These are phyloP conservation scores for Hordeum marinum DNA, from an alignment of 176 grass and related monocot genomes.

Conservation along the genomic window DNA sequence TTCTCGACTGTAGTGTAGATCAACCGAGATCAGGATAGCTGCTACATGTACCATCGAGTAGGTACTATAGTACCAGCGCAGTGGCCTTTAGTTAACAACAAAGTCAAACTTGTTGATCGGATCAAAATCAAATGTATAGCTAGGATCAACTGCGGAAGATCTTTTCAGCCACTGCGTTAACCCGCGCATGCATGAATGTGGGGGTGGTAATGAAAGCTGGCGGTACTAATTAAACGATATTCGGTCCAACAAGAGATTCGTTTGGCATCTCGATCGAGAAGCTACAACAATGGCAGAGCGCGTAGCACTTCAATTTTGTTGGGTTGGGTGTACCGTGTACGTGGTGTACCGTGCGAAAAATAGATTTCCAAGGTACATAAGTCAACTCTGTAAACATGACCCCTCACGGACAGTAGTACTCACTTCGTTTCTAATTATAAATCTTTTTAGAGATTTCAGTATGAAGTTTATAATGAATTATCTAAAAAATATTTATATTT, in stretches of 20 bases:
- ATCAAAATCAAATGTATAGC: background rate
- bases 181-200: background rate
- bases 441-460: no score
- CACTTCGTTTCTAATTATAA: no score
- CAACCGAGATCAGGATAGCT: background rate
- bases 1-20: background rate
- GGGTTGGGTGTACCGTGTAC: background rate
- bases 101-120: conserved; percentile 23
- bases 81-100: background rate
- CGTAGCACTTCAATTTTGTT: background rate
- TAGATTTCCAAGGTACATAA: background rate
- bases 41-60: no score
- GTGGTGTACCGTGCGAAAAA: background rate
- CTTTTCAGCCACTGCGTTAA: background rate
- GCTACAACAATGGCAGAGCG: background rate
- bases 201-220: background rate
- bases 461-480: no score
- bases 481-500: no score
- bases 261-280: background rate
- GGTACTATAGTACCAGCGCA: background rate
- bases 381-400: conserved; percentile 5
- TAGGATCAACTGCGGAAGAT: background rate
- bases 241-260: background rate
- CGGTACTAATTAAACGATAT: background rate
- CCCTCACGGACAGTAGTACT: no score